Base-by-base conservation (phyloP, 352 stramenopile species). In the Globisporangium nagaii region DNA sequence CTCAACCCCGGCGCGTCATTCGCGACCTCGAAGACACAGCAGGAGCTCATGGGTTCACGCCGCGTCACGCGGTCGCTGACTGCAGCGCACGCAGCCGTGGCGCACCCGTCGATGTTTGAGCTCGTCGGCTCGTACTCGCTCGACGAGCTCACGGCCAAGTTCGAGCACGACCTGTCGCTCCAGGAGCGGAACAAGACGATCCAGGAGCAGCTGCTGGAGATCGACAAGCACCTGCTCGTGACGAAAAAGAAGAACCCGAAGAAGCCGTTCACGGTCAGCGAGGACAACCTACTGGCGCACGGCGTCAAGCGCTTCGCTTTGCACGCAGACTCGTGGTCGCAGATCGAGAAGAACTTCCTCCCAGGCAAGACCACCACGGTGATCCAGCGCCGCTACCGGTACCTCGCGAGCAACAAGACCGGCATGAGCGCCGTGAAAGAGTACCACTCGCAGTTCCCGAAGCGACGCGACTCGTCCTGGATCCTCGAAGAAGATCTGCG, bases 101-200 rank as follows among this genome's bases (percentile, higher is more conserved):
- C 77, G 2, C 81, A 92, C 41, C 84, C 84, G 17, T 93, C 82
- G 7, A 94, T 94, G 81, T 94, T 93, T 60, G 84, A 94, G 42
- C 63, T 94, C 47, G 76, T 91, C 1, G 78, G 78, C 3, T 81
- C 80, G 0, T 75, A 88, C 41, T 68, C 74, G 0, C 58, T 88
- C 1, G 70, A 86, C 12, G 57, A 84, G n/a, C 50, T 94, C 9
- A 74, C 73, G 1, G 56, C 62, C 10, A 49, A 34, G 2, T 88
- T 92, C 55, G 62, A 53, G 4, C 61, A 53, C 19, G 60, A 62
- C 1, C 90, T 77, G 28, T 75, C 63, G 0, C 36, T 90, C 4
- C 47, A 68, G 36, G 77, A 88, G 7, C 75, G 79, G 19, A 73
- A 86, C 56, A 51, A 64, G 19, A 53, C 51, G 2, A 68, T 94